Conservation (phyloP, 441 rosid species). For the Erodium moschatum region DNA sequence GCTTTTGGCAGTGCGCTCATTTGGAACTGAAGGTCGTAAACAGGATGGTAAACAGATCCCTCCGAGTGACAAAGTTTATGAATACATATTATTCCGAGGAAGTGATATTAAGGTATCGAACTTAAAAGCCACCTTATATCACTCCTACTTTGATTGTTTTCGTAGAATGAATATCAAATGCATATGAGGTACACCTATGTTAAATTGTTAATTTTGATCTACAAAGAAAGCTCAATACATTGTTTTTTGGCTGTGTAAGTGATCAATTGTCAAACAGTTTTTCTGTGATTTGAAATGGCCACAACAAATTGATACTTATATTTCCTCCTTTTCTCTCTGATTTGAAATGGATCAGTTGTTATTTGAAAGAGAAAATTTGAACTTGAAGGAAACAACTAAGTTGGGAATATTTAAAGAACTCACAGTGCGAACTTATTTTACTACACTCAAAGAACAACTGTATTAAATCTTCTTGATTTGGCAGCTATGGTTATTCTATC, state of each 20-base stretch:
- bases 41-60: slow-evolving; percentile 49
- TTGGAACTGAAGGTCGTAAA: slow-evolving; percentile 93
- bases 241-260: background rate
- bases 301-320: background rate
- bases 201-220: background rate
- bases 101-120: slow-evolving; percentile 76
- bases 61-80: slow-evolving; percentile 8
- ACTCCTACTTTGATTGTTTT: too few relatives aligned
- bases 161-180: background rate
- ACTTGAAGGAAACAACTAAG: too few relatives aligned
- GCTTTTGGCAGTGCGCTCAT: slow-evolving; percentile 60
- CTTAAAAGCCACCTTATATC: background rate
- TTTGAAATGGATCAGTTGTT: too few relatives aligned
- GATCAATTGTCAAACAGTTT: background rate
- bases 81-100: slow-evolving; percentile 81
- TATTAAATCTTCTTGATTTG: background rate
- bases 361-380: too few relatives aligned
- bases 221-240: background rate
- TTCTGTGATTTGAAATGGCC: background rate
- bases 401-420: too few relatives aligned
- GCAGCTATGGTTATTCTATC: background rate
- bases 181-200: background rate
- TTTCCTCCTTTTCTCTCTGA: background rate
- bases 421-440: too few relatives aligned
- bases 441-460: too few relatives aligned